Conservation (phyloP, 2,329 filamentous ascomycete genomes). For the Fusarium ramigenum region DNA sequence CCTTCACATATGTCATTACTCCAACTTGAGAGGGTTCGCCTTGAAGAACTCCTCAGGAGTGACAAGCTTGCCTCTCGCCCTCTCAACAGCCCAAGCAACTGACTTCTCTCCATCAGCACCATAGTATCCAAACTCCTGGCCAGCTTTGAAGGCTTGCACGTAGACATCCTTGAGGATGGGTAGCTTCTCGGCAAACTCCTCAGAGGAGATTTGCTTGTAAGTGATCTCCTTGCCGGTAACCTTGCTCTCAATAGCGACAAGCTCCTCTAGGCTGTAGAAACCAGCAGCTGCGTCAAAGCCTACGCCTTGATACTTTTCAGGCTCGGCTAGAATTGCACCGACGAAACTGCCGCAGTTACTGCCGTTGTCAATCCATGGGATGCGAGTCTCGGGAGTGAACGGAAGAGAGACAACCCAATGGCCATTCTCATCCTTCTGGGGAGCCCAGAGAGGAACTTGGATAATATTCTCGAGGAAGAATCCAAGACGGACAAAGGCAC, state of each 20-base stretch:
- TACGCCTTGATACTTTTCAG: conserved; percentile 54
- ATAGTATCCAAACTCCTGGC: conserved; percentile 39
- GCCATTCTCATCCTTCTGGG: conserved; percentile 44
- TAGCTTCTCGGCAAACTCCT: conserved; percentile 30
- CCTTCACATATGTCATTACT: not conserved
- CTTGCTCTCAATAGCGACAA: conserved; percentile 51
- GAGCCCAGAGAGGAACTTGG: conserved; percentile 42
- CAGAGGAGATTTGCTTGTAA: conserved; percentile 31
- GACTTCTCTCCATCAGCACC: conserved; percentile 27
- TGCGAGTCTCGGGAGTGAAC: conserved; percentile 36
- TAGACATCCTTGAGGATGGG: conserved; percentile 22
- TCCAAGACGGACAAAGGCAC: conserved; percentile 53
- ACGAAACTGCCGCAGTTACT: conserved; percentile 57
- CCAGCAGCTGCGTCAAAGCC: conserved; percentile 55
- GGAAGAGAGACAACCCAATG: conserved; percentile 40
- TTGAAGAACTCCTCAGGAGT: conserved; percentile 37
- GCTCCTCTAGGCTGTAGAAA: conserved; percentile 50
- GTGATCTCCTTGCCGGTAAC: conserved; percentile 51
- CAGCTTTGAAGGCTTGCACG: not conserved
- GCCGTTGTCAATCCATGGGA: conserved; percentile 57
- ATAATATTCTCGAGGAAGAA: conserved; percentile 54
- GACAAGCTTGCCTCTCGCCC: conserved; percentile 31
- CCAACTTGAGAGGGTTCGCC: conserved; percentile 20
- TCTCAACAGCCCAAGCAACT: conserved; percentile 34
- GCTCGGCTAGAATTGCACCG: conserved; percentile 53